phyloP scores from a whole-genome alignment of 2,329 filamentous ascomycete species.

The Fusarium ambrosium region DNA sequence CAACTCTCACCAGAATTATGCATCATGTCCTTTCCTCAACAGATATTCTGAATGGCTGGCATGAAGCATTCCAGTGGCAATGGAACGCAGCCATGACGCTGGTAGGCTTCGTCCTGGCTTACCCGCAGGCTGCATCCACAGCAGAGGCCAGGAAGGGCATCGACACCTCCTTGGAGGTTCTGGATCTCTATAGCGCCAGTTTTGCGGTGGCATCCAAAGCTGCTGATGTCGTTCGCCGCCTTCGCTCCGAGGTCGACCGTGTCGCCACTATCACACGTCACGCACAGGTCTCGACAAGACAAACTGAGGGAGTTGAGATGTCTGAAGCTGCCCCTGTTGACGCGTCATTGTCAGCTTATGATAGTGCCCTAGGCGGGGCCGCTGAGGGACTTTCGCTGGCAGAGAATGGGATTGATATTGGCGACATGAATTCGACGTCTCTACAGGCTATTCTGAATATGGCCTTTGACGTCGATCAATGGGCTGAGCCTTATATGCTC shows the following conservation, averaged over 20 bases:
- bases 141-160: neutral
- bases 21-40: neutral
- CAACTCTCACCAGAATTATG: neutral
- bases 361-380: neutral
- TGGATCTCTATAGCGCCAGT: neutral
- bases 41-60: neutral
- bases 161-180: neutral
- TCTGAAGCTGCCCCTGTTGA: neutral
- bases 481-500: neutral
- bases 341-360: neutral
- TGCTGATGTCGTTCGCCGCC: neutral
- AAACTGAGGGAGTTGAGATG: neutral
- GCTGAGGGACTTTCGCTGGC: neutral
- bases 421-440: neutral
- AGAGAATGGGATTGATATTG: neutral
- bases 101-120: neutral
- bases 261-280: neutral
- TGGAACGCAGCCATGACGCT: neutral
- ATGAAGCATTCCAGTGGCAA: neutral
- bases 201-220: neutral
- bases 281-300: neutral
- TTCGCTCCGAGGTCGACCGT: neutral
- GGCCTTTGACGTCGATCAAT: neutral
- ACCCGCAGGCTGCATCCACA: neutral
- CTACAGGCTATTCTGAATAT: neutral